A percentile compares a stretch with the other conserved stretches of the same genome.
phyloP scores from a whole-genome alignment of 2,329 filamentous ascomycete species.

The Chaetomiaceae sp. region DNA sequence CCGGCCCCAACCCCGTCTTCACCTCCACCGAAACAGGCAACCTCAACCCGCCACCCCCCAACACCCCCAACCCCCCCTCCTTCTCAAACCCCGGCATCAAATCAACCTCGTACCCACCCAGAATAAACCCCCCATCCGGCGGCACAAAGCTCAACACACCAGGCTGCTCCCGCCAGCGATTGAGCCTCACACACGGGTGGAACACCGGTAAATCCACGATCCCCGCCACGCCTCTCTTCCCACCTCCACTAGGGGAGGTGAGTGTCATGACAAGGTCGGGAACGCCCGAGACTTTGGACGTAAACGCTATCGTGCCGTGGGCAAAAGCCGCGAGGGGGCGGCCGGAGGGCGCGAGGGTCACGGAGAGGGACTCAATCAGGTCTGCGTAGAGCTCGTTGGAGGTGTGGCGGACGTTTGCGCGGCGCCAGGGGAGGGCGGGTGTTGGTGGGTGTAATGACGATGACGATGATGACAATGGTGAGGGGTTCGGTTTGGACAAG shows the following conservation, averaged over 20 bases:
- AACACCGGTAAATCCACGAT: conserved; percentile 87
- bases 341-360: conserved; percentile 87
- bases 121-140: conserved; percentile 87
- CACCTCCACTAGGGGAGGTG: conserved; percentile 52
- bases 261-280: conserved; percentile 83
- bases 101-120: conserved; percentile 93
- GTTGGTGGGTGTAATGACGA: conserved; percentile 23
- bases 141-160: conserved; percentile 95
- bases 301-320: conserved; percentile 91
- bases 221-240: too few relatives aligned
- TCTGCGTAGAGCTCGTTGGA: conserved; percentile 98
- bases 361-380: conserved; percentile 81
- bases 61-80: conserved; percentile 36
- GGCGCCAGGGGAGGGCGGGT: conserved; percentile 74
- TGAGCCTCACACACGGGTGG: conserved; percentile 87
- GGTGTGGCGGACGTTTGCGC: conserved; percentile 88
- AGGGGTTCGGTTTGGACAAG: too few relatives aligned
- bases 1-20: conserved; percentile 69
- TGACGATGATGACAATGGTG: too few relatives aligned
- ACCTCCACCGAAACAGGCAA: conserved; percentile 80
- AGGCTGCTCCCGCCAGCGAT: conserved; percentile 82
- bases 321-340: conserved; percentile 81
- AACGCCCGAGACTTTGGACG: conserved; percentile 87
- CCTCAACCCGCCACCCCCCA: conserved; percentile 55
- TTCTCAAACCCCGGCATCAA: conserved; percentile 60